phyloP scores from a whole-genome alignment of 2,329 filamentous ascomycete species.

The Aspergillus sergii region DNA sequence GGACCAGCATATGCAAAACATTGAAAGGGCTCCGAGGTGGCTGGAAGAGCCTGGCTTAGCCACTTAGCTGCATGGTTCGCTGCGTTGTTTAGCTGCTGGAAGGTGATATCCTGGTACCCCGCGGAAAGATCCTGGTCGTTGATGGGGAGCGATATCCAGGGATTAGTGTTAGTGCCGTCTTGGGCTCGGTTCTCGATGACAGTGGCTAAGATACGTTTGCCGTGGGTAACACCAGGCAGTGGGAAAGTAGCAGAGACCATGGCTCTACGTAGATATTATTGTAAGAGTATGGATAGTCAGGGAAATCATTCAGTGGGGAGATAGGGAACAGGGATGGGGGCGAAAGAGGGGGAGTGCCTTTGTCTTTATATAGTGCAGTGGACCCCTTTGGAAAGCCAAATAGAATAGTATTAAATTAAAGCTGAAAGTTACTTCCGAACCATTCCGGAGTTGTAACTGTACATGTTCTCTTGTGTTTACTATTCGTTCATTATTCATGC shows the following conservation, averaged over 20 bases:
- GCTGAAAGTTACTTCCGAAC: not conserved
- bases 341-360: not conserved
- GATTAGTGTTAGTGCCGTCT: constrained; percentile 3
- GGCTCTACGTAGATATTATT: not conserved
- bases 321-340: not conserved
- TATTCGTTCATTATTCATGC: not conserved
- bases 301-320: not conserved
- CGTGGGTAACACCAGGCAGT: constrained; percentile 10
- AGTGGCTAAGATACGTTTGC: constrained; percentile 18
- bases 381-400: not conserved
- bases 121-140: not conserved
- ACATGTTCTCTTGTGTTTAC: not conserved
- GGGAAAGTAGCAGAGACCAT: constrained; percentile 13
- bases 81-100: not conserved
- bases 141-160: constrained; percentile 25
- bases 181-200: constrained; percentile 23
- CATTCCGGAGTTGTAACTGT: not conserved
- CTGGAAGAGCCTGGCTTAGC: not conserved
- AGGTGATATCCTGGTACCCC: not conserved
- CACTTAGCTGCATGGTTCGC: not conserved
- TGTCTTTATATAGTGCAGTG: not conserved
- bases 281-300: not conserved
- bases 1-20: not conserved
- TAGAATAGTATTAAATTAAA: not conserved
- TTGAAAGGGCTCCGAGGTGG: not conserved